Base-by-base conservation (phyloP, 768 basidiomycete genomes). In the Pulveroboletus sp. region DNA sequence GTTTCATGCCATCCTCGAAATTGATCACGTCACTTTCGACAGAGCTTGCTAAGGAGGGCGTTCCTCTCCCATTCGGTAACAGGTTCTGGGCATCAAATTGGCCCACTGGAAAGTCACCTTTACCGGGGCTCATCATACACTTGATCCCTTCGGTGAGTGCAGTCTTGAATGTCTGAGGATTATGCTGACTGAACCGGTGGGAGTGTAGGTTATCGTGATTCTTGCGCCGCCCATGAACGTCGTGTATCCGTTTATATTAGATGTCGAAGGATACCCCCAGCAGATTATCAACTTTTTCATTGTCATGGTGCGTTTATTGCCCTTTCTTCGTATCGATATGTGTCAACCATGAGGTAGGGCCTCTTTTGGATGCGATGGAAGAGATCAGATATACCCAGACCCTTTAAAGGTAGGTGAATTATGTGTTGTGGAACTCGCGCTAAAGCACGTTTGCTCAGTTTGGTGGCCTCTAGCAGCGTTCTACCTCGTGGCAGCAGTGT, bases 1-100 rank as follows among this genome's bases (percentile, higher is more conserved):
- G 2, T 35, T 2, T 13, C 39, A 33, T 13, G 3, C 32, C 32
- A 13, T 32, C 10, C 13, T 32, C 32, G 13, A 8, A 2, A 11
- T 28, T 8, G 11, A 33, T 30, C 5, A 15, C 2, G 17, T 7
- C 7, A 8, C 32, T 6, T 32, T 32, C 9, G 13, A 30, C 46
- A 76, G 81, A 82, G 46, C 73, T 83, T 5, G 81, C 81, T 5
- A 83, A 83, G 52, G 81, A 81, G 58, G 81, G 81, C 1, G 67
- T 82, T n/a, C 80, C 80, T 10, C 70, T 82, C 0, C 80, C 80
- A 0, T 80, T 80, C 46, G 78, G 78, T 3, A 81, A 77, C 54
- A 71, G 62, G 24, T 78, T 82, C 56, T 81, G 79, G 80, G 81
- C 81, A 1, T 79, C 78, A 1, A 82, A 81, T 57, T 80, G 79